Evolutionary conservation across 768 basidiomycete species (phyloP).

Genomic region (Mycena pura): DNA sequence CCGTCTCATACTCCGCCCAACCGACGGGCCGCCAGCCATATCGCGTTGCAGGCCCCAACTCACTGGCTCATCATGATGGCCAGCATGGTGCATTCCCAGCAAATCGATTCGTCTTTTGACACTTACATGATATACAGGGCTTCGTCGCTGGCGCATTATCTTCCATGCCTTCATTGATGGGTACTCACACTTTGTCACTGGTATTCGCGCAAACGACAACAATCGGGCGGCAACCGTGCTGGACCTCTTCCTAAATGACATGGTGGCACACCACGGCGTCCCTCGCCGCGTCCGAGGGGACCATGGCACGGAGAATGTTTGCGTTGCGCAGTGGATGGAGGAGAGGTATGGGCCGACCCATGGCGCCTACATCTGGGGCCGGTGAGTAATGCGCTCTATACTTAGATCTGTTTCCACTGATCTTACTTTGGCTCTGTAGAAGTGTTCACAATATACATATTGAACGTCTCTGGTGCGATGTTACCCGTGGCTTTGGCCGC

Average conservation of each 20-base stretch:
- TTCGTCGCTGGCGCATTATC: conserved; percentile 34
- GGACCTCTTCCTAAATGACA: neutral
- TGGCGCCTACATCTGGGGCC: conserved; percentile 48
- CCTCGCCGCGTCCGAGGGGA: conserved; percentile 26
- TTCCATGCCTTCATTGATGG: conserved; percentile 38
- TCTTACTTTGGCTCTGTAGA: conserved; percentile 24
- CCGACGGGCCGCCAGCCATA: conserved; percentile 27
- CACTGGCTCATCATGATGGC: conserved; percentile 43
- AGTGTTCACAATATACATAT: conserved; percentile 49
- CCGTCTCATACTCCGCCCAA: conserved; percentile 24
- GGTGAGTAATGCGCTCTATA: conserved; percentile 30
- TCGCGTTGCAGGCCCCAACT: conserved; percentile 37
- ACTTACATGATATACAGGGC: too few relatives aligned
- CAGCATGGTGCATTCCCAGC: conserved; percentile 41
- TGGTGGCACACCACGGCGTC: neutral
- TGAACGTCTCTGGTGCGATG: conserved; percentile 47
- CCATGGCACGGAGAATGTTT: conserved; percentile 42
- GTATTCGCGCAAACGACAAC: conserved; percentile 5
- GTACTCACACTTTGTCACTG: neutral
- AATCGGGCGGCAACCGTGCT: neutral
- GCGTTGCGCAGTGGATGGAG: conserved; percentile 39
- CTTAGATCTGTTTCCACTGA: conserved; percentile 10
- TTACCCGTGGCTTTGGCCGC: conserved; percentile 39
- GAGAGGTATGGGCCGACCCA: conserved; percentile 23
- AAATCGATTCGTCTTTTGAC: too few relatives aligned